Base-by-base conservation (phyloP, 805 yeast genomes). In the Starmerella cellae region DNA sequence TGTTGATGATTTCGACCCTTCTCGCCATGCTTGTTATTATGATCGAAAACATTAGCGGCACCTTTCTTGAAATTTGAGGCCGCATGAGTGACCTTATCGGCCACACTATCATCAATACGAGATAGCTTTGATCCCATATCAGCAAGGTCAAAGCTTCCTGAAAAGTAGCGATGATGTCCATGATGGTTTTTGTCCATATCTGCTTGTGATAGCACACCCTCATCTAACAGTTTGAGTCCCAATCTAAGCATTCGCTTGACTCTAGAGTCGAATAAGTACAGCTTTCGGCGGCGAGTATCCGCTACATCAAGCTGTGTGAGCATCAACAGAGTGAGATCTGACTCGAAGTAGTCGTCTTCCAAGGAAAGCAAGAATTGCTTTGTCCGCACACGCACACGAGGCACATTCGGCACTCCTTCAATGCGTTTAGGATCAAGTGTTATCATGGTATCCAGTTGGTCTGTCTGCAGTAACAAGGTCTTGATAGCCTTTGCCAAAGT, bases 321-420 rank as follows among this genome's bases (percentile, higher is more conserved):
- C 53, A 70, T 76, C 22, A 79, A 73, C 54, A 73, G 65, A 19
- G 74, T 70, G 37, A 87, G 61, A 52, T 82, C 77, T 6, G 76
- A 66, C 59, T 88, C 97, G 58, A 87, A 85, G 6, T 94, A 88
- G 60, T 88, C 96, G 58, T 82, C 94, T 43, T 82, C 94, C 48
- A 85, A 67, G 20, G 79, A 68, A 30, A 85, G 62, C 4, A 79
- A 65, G 48, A 82, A 66, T 32, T 72, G 64, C 5, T 65, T 65
- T 0, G 93, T 66, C 33, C 63, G 69, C 29, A 85, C 50, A 19
- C 70, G 68, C 2, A 83, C 61, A 28, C 58, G 54, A 2, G 88
- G 63, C 16, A 62, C 47, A 3, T 50, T 50, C 28, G 55, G 65
- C 41, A 53, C 58, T 41, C 40, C 33, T 27, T 46, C 42, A 31